phyloP scores from a whole-genome alignment of 2,329 filamentous ascomycete genomes.

The Talaromyces sp. region DNA sequence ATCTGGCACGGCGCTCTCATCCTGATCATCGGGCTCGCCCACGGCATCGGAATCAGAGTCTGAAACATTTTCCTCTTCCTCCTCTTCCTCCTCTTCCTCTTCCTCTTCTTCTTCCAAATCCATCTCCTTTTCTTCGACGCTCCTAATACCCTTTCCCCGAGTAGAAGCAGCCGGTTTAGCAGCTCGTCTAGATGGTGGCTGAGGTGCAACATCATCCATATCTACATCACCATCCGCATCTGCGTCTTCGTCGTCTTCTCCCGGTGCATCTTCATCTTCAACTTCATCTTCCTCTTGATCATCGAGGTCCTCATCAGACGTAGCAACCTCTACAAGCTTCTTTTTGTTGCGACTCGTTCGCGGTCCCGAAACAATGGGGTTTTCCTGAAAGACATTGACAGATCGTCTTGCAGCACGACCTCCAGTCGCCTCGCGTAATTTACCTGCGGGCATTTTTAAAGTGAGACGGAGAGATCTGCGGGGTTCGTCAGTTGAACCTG shows the following conservation, averaged over 20 bases:
- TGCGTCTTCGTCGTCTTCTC: slow-evolving; percentile 45
- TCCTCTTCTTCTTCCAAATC: slow-evolving; percentile 40
- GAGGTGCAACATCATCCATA: slow-evolving; percentile 51
- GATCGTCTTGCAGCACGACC: slow-evolving; percentile 33
- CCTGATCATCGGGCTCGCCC: slow-evolving; percentile 53
- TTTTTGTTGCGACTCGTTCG: slow-evolving; percentile 50
- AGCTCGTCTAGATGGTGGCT: slow-evolving; percentile 40
- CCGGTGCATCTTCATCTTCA: slow-evolving; percentile 41
- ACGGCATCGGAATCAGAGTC: slow-evolving; percentile 51
- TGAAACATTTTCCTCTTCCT: slow-evolving; percentile 54
- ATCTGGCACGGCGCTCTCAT: slow-evolving; percentile 48
- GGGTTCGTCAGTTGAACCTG: slow-evolving; percentile 38
- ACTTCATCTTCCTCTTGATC: slow-evolving; percentile 48
- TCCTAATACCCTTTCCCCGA: slow-evolving; percentile 42
- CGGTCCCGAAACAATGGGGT: slow-evolving; percentile 49
- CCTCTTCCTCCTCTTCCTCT: slow-evolving; percentile 52
- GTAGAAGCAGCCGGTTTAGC: slow-evolving; percentile 42
- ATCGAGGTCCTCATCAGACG: slow-evolving; percentile 52
- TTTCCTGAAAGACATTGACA: slow-evolving; percentile 50
- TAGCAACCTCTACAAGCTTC: slow-evolving; percentile 48
- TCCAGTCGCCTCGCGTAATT: slow-evolving; percentile 52
- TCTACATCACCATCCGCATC: slow-evolving; percentile 41
- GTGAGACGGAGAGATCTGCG: slow-evolving; percentile 50
- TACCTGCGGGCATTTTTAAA: slow-evolving; percentile 54
- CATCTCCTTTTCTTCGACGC: slow-evolving; percentile 53